Conservation (phyloP, 441 rosid species). For the Daphne laureola region DNA sequence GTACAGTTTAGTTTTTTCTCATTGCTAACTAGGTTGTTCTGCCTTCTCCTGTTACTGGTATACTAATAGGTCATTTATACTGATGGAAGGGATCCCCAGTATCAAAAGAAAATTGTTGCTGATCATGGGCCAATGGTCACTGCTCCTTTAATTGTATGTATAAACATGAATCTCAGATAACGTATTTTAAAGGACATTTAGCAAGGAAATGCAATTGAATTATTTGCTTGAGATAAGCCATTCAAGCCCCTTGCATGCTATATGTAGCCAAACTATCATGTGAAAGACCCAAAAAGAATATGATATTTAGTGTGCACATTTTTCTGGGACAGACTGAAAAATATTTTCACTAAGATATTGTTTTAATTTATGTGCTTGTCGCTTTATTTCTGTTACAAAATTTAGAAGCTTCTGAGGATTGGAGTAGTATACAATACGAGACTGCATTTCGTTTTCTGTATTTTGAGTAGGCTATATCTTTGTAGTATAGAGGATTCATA, state of each 20-base stretch:
- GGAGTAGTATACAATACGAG: too few species aligned
- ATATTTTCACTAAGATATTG: too few species aligned
- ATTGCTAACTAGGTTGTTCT: conserved; percentile 2
- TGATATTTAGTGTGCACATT: too few species aligned
- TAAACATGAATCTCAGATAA: conserved; percentile 1
- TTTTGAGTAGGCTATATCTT: conserved; percentile 4
- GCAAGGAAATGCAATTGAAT: not conserved
- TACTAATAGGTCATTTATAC: conserved; percentile 66
- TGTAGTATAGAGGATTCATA: not conserved
- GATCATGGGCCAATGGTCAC: conserved; percentile 54
- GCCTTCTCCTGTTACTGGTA: conserved; percentile 18
- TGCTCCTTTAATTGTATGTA: conserved; percentile 75
- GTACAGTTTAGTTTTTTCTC: conserved; percentile 1
- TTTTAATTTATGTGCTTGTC: too few species aligned
- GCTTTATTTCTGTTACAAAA: too few species aligned
- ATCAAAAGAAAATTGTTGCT: conserved; percentile 55
- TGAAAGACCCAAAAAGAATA: too few species aligned
- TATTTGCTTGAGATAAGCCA: not conserved
- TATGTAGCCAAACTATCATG: too few species aligned
- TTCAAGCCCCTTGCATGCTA: not conserved
- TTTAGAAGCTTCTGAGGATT: too few species aligned
- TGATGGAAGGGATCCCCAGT: conserved; percentile 71
- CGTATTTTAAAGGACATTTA: conserved; percentile 8
- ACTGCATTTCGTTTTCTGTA: too few species aligned
- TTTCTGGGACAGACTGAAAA: too few species aligned